Evolutionary conservation across 2,329 filamentous ascomycete species (phyloP), one percentile per base, ranked within the genome.

Genomic region (Myotisia sp.): DNA sequence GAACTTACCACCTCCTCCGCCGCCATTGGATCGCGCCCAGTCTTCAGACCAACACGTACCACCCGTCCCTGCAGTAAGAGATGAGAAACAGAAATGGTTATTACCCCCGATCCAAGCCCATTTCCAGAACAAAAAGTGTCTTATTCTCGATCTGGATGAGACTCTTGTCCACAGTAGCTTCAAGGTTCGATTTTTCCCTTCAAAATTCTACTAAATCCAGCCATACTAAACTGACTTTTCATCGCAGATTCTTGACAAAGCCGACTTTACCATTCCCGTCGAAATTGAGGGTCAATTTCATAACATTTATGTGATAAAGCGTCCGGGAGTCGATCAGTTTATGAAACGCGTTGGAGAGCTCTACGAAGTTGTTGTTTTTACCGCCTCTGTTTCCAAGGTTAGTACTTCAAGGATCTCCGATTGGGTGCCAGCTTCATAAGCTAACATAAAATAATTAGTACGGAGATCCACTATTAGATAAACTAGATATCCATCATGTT

Each of bases 201-300:
- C 9, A 8, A 6, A 28, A 30, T 9, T 12, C 10, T 38, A 33
- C 13, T 17, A n/a, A 33, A 17, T 34, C 26, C 9, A 37, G n/a
- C n/a, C 26, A 14, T 33, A n/a, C 43, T 33, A 36, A 13, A 29
- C 33, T 47, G 6, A 33, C 27, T 35, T 7, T n/a, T n/a, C n/a
- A n/a, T n/a, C n/a, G n/a, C 51, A 95, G 86, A 90, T 95, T 46
- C 70, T 98, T 29, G 86, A 95, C 52, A 87, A 95, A 66, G 90
- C 90, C 38, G 90, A 98, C 59, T 95, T 98, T 54, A 98, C 90
- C 4, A 95, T 98, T 53, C 90, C 90, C 0, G 90, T 98, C 19
- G 90, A 98, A 53, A 98, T 98, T 44, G 90, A 98, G 64, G 90
- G 90, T 37, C 92, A 93, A 58, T 95, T 92, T 54, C 90, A 98